Percentiles rank a stretch among this genome's conserved stretches.
Conservation (phyloP, 148 eudicot genomes). For the Chenopodium quinoa region DNA sequence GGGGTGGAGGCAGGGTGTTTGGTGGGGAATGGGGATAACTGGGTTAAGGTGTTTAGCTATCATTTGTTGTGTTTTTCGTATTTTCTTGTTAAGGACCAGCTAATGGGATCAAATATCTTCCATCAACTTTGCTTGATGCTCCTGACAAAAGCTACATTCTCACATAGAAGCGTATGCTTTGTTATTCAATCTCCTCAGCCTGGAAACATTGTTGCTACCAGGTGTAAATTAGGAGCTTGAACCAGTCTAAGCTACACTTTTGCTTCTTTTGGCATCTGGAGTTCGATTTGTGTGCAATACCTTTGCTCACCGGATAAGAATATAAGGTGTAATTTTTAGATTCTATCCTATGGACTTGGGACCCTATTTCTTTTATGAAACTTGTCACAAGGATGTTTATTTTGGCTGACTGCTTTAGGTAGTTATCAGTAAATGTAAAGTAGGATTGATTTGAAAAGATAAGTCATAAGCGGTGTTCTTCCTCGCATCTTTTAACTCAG, state of each 20-base stretch:
- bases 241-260: background rate
- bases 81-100: background rate
- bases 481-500: background rate
- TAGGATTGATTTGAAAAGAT: background rate
- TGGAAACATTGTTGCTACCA: background rate
- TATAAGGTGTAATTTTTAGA: background rate
- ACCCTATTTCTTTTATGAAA: background rate
- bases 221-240: background rate
- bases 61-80: background rate
- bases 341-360: background rate
- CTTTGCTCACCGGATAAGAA: background rate
- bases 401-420: background rate
- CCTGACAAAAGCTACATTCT: background rate
- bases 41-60: background rate
- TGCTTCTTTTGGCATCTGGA: background rate
- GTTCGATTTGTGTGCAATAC: background rate
- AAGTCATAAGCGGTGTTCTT: background rate
- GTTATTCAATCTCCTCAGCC: background rate
- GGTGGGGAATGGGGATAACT: background rate
- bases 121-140: constrained; percentile 14
- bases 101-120: constrained; percentile 7
- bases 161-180: background rate
- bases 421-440: background rate
- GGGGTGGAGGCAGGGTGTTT: background rate
- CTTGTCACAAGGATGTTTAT: background rate